phyloP scores from a whole-genome alignment of 768 basidiomycete genomes.

The Galerina marginata region DNA sequence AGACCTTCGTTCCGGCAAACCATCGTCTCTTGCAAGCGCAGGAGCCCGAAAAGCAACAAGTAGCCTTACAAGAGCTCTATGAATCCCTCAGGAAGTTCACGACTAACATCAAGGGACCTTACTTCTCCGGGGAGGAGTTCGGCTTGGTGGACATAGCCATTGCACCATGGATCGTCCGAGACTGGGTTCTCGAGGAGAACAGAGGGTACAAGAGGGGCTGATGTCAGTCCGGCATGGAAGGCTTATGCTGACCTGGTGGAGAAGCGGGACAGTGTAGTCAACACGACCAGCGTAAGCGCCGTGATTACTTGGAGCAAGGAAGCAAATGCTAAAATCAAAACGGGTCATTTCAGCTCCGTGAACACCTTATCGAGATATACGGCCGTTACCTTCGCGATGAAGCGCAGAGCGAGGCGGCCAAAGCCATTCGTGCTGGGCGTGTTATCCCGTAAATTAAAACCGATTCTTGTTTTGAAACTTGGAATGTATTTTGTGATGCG shows the following conservation, averaged over 20 bases:
- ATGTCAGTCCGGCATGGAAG: slow-evolving; percentile 49
- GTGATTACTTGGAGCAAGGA: neutral
- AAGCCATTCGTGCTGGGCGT: slow-evolving; percentile 52
- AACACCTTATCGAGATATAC: slow-evolving; percentile 53
- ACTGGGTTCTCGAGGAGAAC: slow-evolving; percentile 54
- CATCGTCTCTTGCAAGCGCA: slow-evolving; percentile 55
- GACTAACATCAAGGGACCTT: slow-evolving; percentile 50
- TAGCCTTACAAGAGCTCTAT: slow-evolving; percentile 33
- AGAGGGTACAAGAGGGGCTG: slow-evolving; percentile 50
- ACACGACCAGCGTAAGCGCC: slow-evolving; percentile 46
- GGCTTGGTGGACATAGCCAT: slow-evolving; percentile 57
- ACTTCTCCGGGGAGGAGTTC: slow-evolving; percentile 60
- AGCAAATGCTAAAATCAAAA: neutral
- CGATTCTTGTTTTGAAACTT: neutral
- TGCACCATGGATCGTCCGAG: slow-evolving; percentile 58
- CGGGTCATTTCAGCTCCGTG: slow-evolving; percentile 17
- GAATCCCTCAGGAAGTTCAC: slow-evolving; percentile 36
- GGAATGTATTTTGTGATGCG: neutral
- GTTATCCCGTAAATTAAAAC: slow-evolving; percentile 38
- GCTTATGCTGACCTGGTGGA: slow-evolving; percentile 48
- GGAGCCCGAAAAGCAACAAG: slow-evolving; percentile 31
- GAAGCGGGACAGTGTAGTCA: slow-evolving; percentile 50
- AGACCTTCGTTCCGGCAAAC: slow-evolving; percentile 56
- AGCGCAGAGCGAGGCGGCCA: slow-evolving; percentile 58
- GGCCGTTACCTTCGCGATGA: slow-evolving; percentile 62